Conservation (phyloP, 305 asterid genomes). For the Galium porrigens region DNA sequence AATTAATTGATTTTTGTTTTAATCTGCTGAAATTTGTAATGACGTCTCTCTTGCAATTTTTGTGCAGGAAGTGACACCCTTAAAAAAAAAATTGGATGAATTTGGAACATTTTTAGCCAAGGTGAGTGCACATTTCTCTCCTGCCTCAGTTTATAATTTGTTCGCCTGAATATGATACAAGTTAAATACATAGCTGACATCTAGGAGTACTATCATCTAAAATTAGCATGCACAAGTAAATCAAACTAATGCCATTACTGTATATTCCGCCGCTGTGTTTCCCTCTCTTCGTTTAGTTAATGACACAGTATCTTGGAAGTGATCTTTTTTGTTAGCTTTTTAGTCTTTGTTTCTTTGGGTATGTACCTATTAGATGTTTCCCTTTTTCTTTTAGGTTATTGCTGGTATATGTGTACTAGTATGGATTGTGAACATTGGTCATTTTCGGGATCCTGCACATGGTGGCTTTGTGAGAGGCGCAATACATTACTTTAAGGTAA, state of each 20-base stretch:
- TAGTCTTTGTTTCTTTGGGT: constrained; percentile 5
- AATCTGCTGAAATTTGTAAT: background rate
- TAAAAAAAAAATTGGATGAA: constrained; percentile 93
- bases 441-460: constrained; percentile 90
- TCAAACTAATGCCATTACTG: background rate
- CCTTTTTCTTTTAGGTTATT: constrained; percentile 57
- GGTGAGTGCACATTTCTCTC: constrained; percentile 19
- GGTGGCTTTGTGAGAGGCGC: constrained; percentile 94
- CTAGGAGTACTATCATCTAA: background rate
- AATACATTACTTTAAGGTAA: constrained; percentile 94
- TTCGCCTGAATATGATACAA: background rate
- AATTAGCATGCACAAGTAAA: background rate
- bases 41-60: constrained; percentile 4
- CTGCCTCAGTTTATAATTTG: constrained; percentile 5
- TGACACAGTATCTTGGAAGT: background rate
- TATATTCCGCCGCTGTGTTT: background rate
- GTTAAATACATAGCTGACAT: background rate
- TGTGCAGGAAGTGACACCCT: constrained; percentile 82
- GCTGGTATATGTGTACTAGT: constrained; percentile 95
- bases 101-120: constrained; percentile 56
- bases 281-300: background rate
- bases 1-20: background rate
- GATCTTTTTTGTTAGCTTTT: background rate
- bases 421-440: constrained; percentile 96
- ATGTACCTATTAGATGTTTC: constrained; percentile 8